These are phyloP conservation scores for Aspergillus baeticus DNA, from an alignment of 495 filamentous ascomycete species.

Conservation along the genomic window DNA sequence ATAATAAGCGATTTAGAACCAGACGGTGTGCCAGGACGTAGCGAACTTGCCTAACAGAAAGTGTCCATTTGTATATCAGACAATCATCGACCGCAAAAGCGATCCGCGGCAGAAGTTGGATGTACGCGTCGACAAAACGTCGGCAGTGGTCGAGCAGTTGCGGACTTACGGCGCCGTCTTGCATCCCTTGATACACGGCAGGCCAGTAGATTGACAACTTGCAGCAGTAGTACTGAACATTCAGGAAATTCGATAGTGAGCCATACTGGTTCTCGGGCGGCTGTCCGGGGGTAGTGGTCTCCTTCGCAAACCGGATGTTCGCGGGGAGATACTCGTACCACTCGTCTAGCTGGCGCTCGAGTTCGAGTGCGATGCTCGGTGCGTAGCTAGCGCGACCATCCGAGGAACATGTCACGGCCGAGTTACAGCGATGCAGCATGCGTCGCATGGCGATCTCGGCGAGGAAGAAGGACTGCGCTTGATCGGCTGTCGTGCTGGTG, in stretches of 20 bases:
- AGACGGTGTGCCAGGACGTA: too few species aligned
- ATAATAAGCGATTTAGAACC: too few species aligned
- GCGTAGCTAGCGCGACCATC: not conserved
- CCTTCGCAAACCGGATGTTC: conserved; percentile 3
- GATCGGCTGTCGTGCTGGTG: not conserved
- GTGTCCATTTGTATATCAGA: too few species aligned
- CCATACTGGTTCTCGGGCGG: too few species aligned
- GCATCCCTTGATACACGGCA: not conserved
- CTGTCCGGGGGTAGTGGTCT: too few species aligned
- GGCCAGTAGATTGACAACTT: conserved; percentile 1
- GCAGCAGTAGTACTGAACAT: conserved; percentile 7
- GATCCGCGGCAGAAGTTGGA: too few species aligned
- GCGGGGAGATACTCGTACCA: conserved; percentile 10
- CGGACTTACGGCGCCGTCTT: not conserved
- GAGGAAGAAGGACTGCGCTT: conserved; percentile 5
- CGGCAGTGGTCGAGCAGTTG: too few species aligned
- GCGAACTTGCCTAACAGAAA: too few species aligned
- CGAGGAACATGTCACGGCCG: not conserved
- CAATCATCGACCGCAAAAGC: too few species aligned
- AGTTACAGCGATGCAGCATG: conserved; percentile 12
- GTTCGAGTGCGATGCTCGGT: conserved; percentile 7
- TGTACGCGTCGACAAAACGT: too few species aligned
- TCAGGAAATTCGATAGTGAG: not conserved
- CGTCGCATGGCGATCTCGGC: conserved; percentile 13
- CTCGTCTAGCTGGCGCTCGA: conserved; percentile 8